These are phyloP conservation scores for Darksidea phi DNA, from an alignment of 495 filamentous ascomycete species.

Conservation along the genomic window DNA sequence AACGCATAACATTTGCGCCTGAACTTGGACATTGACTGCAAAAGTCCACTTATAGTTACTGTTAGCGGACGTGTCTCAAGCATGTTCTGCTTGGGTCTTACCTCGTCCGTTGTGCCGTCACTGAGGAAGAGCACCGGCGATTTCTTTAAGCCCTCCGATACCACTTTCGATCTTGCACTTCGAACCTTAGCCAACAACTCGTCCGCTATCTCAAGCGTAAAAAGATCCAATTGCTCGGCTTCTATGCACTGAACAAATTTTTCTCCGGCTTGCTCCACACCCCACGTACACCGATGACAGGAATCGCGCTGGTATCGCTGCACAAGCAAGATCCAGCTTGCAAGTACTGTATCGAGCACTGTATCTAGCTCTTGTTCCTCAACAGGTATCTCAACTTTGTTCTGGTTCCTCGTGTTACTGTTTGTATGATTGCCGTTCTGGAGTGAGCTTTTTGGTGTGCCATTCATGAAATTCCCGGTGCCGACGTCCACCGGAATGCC, in stretches of 20 bases:
- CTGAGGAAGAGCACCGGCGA: background rate
- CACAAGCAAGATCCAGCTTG: constrained; percentile 13
- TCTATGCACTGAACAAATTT: background rate
- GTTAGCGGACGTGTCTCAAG: background rate
- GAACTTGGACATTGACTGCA: constrained; percentile 1
- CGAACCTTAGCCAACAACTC: background rate
- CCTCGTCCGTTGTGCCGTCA: constrained; percentile 10
- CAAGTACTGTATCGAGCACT: constrained; percentile 3
- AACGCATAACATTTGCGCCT: background rate
- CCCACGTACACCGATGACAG: constrained; percentile 6
- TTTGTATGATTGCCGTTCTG: too few species aligned
- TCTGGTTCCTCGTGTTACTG: background rate
- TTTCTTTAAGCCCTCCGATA: background rate
- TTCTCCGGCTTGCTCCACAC: background rate
- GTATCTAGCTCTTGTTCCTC: background rate
- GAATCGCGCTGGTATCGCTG: constrained; percentile 15
- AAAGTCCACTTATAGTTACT: constrained; percentile 20
- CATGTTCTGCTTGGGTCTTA: background rate
- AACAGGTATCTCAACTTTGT: background rate
- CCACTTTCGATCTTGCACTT: background rate
- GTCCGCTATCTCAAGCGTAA: background rate
- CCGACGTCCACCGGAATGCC: too few species aligned
- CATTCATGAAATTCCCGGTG: too few species aligned
- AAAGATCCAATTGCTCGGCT: background rate
- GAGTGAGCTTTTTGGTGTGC: too few species aligned